phyloP scores from a whole-genome alignment of 192 early-diverging fungal species.

The Entrophospora sp. region DNA sequence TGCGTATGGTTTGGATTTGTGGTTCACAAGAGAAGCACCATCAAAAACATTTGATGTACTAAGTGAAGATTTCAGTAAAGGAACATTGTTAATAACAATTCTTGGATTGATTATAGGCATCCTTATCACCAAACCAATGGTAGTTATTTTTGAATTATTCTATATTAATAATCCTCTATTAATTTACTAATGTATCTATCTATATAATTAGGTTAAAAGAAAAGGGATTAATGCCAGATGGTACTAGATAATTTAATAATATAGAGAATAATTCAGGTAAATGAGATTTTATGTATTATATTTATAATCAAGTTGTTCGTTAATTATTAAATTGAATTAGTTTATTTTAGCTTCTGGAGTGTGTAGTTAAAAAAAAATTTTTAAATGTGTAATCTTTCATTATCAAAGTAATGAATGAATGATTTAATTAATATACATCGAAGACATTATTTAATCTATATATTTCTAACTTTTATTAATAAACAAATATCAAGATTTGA shows the following conservation, averaged over 20 bases:
- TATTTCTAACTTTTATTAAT: no score
- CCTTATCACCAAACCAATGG: slow-evolving; percentile 64
- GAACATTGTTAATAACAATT: slow-evolving; percentile 73
- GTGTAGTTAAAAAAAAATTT: no score
- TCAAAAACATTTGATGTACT: slow-evolving; percentile 89
- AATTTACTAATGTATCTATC: neutral
- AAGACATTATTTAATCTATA: no score
- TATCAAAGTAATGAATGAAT: no score
- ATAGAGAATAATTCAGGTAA: neutral
- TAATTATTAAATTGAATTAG: no score
- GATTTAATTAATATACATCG: no score
- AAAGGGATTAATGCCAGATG: slow-evolving; percentile 12
- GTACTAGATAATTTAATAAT: no score
- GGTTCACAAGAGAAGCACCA: slow-evolving; percentile 74
- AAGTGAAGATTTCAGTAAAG: slow-evolving; percentile 86
- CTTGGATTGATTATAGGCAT: slow-evolving; percentile 67
- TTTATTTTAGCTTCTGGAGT: no score
- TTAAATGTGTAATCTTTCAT: no score
- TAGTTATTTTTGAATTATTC: no score
- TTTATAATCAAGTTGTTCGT: no score
- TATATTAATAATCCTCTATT: slow-evolving; percentile 43
- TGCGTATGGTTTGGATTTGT: slow-evolving; percentile 86
- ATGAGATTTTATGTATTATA: neutral
- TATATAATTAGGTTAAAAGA: slow-evolving; percentile 4
- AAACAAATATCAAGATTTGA: no score